These are phyloP conservation scores for Cyberlindnera euphorbiae DNA, from an alignment of 805 yeast species.

Conservation along the genomic window DNA sequence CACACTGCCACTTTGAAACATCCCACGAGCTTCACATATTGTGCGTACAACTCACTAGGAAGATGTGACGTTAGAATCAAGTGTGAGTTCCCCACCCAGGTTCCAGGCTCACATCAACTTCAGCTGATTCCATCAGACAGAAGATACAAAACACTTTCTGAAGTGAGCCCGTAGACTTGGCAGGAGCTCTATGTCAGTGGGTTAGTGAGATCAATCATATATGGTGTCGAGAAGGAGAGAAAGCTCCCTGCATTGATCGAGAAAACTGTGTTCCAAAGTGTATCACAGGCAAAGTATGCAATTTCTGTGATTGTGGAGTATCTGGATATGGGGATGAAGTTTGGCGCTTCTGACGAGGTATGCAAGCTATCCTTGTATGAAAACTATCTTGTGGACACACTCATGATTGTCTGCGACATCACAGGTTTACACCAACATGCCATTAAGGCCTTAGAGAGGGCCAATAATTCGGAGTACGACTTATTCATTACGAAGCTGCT, in stretches of 20 bases:
- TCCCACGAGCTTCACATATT: conserved; percentile 41
- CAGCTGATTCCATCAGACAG: conserved; percentile 32
- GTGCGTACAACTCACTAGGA: conserved; percentile 66
- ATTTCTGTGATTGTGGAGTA: conserved; percentile 12
- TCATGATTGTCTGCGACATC: conserved; percentile 41
- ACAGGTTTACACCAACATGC: conserved; percentile 37
- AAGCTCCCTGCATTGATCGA: conserved; percentile 57
- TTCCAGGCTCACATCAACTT: conserved; percentile 29
- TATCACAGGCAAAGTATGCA: conserved; percentile 8
- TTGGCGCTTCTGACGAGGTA: conserved; percentile 61
- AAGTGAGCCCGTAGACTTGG: conserved; percentile 43
- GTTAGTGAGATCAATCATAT: conserved; percentile 49
- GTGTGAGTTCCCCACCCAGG: conserved; percentile 48
- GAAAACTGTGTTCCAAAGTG: conserved; percentile 32
- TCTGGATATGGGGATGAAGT: conserved; percentile 43
- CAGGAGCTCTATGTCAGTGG: conserved; percentile 56
- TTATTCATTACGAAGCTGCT: conserved; percentile 29
- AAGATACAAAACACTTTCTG: conserved; percentile 27
- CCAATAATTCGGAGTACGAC: conserved; percentile 21
- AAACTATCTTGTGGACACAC: conserved; percentile 71
- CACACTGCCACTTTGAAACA: conserved; percentile 19
- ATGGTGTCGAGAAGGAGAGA: conserved; percentile 47
- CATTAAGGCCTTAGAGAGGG: conserved; percentile 31
- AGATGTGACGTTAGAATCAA: conserved; percentile 70
- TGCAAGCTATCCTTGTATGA: conserved; percentile 61